Evolutionary conservation across 1,139 yeast species (phyloP), one percentile per base, ranked within the genome.

Genomic region (Scheffersomyces illinoinensis): DNA sequence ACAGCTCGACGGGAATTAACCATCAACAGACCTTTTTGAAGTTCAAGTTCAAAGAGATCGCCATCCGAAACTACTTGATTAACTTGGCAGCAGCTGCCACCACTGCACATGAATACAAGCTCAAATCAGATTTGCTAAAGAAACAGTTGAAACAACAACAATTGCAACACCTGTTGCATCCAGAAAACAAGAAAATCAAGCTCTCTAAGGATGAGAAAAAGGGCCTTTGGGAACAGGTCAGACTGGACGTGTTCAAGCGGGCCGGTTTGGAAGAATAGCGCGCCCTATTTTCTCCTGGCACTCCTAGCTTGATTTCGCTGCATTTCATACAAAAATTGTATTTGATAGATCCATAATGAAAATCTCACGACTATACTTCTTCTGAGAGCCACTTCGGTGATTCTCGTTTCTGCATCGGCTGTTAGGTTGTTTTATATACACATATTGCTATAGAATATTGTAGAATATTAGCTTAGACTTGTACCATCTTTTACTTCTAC

Each of bases 21-120:
- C 68, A 68, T 54, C 70, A 65, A 54, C 79, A 76, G 60, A 59
- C 71, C 10, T 74, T 67, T 54, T 70, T 81, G 56, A 72, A 72
- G 56, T 76, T 78, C 62, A 73, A 77, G 57, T 81, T 73, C 62
- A 81, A 79, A 66, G 81, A 79, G 58, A 77, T 82, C 39, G 86
- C 86, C 8, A 68, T 84, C 21, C 66, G 86, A 57, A 83, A 84
- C 68, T 84, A 82, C 62, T 70, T 84, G 58, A 74, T 84, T 20
- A 84, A 84, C 66, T 71, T 84, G 58, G 83, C 85, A 6, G 86
- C 86, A 4, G 87, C 87, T 2, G 84, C 86, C 4, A 83, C 85
- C 47, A 84, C 87, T 0, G 82, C 85, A 5, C 76, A 79, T 60
- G 87, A 84, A 63, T 84, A 82, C 66, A 80, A 82, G 62, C 63